Evolutionary conservation across 2,329 filamentous ascomycete genomes (phyloP), one percentile per base, ranked within the genome.

Genomic region (Colletotrichum sp.): DNA sequence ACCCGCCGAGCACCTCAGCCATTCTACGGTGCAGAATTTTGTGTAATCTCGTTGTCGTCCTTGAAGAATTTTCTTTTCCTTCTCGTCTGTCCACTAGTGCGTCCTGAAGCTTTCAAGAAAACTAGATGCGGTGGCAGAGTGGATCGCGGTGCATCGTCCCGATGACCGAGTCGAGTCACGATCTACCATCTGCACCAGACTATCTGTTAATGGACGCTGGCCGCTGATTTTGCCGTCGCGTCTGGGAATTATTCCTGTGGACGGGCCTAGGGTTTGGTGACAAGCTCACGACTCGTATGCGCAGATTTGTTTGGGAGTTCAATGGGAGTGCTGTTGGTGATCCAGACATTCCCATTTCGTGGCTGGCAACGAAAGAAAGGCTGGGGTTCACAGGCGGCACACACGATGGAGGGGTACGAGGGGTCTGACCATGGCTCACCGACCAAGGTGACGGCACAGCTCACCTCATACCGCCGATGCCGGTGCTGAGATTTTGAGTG

Each of bases 401-500:
- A 52, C 43, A 52, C 12, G 43, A 62, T 48, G 58, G 67, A 70
- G 67, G 67, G 67, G 67, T 24, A 34, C 62, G 56, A 70, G 67
- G 67, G 56, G 67, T 70, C 32, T 72, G 38, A 72, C 69, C 62
- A 67, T 58, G 24, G 56, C 73, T 67, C 69, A 75, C 73, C 69
- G 73, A 62, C 13, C 38, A 64, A 67, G 69, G 69, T 72, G 55
- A 75, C n/a, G 18, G 38, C 24, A 60, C 28, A n/a, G n/a, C 52
- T 71, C 68, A 72, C 32, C 69, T 72, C 26, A 21, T 55, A 68
- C 66, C 62, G 73, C 73, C 73, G 73, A 75, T 66, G 73, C 69
- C 69, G 73, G 73, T 56, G 18, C 69, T 72, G 24, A 26, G 21
- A 58, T 10, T 56, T 48, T 62, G 13, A 24, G 61, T 62, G 71